A percentile compares a stretch with the other conserved stretches of the same genome.
phyloP scores from a whole-genome alignment of 805 yeast genomes.

The Wilhelminamyces savonicus region DNA sequence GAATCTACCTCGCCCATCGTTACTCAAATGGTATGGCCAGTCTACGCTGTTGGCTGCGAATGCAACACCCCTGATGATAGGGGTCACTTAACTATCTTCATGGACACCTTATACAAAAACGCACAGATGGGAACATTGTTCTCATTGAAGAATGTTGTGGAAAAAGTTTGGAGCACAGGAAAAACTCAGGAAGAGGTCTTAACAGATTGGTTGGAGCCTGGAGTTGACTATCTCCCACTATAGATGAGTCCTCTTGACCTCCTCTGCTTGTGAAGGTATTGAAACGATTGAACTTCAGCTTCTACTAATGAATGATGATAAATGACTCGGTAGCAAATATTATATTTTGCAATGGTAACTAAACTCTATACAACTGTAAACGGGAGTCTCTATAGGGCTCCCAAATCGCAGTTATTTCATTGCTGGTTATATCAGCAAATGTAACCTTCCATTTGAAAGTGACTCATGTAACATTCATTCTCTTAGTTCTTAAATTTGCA shows the following conservation, averaged over 20 bases:
- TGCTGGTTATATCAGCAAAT: too few species aligned
- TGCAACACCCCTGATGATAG: conserved; percentile 30
- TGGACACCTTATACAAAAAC: conserved; percentile 38
- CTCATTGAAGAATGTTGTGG: conserved; percentile 36
- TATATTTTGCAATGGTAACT: too few species aligned
- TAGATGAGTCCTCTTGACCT: too few species aligned
- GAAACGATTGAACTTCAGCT: too few species aligned
- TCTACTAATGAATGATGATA: neutral
- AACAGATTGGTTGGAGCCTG: conserved; percentile 42
- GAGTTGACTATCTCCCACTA: conserved; percentile 45
- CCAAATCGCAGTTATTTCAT: too few species aligned
- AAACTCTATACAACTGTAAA: too few species aligned
- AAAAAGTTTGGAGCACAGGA: conserved; percentile 42
- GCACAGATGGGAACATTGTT: conserved; percentile 51
- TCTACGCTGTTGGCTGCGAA: conserved; percentile 44
- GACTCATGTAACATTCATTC: too few species aligned
- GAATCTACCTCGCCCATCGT: conserved; percentile 41
- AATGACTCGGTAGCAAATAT: neutral
- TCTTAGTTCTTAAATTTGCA: too few species aligned
- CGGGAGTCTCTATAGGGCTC: too few species aligned
- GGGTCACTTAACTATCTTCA: conserved; percentile 18
- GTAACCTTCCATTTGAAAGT: too few species aligned
- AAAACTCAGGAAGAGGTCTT: conserved; percentile 38
- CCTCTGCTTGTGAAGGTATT: too few species aligned
- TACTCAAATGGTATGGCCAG: conserved; percentile 63